Evolutionary conservation across 345 rosid genomes (phyloP).

Genomic region (Gossypium thurberi): DNA sequence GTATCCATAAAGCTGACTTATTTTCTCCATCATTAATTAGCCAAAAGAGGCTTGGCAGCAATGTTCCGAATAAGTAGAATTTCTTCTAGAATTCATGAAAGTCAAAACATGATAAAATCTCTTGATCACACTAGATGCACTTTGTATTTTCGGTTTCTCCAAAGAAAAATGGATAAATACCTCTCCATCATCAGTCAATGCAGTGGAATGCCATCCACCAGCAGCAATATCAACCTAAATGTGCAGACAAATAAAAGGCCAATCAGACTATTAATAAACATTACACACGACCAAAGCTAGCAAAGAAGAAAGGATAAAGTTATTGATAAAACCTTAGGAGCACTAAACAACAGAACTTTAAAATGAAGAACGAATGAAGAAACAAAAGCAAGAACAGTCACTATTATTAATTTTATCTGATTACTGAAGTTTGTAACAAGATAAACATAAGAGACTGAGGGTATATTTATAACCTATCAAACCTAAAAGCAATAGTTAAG

Average conservation of each 20-base stretch:
- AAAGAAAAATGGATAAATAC: slow-evolving; percentile 29
- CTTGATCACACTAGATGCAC: background rate
- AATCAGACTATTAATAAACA: slow-evolving; percentile 15
- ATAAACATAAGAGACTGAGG: background rate
- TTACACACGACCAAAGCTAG: background rate
- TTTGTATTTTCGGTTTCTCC: background rate
- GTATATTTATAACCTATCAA: background rate
- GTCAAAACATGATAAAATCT: background rate
- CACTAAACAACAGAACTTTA: background rate
- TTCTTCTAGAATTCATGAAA: background rate
- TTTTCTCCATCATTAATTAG: background rate
- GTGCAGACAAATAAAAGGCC: slow-evolving; percentile 9
- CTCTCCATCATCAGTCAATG: slow-evolving; percentile 77
- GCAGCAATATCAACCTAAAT: slow-evolving; percentile 95
- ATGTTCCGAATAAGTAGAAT: background rate
- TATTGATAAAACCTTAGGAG: slow-evolving; percentile 2
- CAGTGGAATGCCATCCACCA: slow-evolving; percentile 99
- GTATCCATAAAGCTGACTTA: background rate
- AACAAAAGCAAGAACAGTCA: background rate
- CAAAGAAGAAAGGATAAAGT: background rate
- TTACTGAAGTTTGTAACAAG: background rate
- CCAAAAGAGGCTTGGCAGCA: background rate
- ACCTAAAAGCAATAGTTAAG: background rate
- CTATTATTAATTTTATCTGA: background rate
- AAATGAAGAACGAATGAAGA: background rate